Base-by-base conservation (phyloP, 495 filamentous ascomycete species). In the Talaromyces stipitatus region DNA sequence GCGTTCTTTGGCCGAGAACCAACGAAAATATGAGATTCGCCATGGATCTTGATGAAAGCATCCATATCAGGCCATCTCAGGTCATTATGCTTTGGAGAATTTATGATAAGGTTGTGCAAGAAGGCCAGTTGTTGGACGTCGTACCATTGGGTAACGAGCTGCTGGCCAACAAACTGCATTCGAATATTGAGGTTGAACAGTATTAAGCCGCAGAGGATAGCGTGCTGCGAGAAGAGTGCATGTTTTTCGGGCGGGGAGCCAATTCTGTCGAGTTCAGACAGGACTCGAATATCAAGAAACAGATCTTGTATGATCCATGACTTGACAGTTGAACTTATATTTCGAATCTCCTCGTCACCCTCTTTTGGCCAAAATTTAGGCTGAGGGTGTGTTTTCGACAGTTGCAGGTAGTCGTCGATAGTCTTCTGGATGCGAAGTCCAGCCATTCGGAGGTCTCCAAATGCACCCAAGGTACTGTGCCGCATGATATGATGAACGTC, bases 31-130 rank as follows among this genome's bases (percentile, higher is more conserved):
- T 69, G 64, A 62, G 66, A 64, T 22, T 69, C 64, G 56, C 66
- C 66, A 52, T 69, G 64, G 26, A 69, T 69, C 27, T 69, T 69
- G 26, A 67, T 57, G 45, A 69, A 67, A 41, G 64, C 58, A 43
- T 72, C 66, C 67, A 69, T 72, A 26, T 68, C 66, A 51, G 68
- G 68, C 66, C 66, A 71, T 36, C 46, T 59, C 57, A 66, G 16
- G 52, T 66, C 50, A 38, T 60, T 61, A 47, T 65, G 56, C 50
- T 14, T 47, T 59, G 57, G 58, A 46, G 18, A 53, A 9, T 30
- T 58, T 36, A 53, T 32, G 24, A 62, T 56, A 30, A 71, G 65
- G 43, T 69, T 68, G 56, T 66, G 54, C 48, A 66, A 62, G 53
- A 67, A 65, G 30, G 63, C 65, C 50, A 71, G 38, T 55, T 64